Conservation (phyloP, 257 asterid species). For the Schizonepeta tenuifolia region DNA sequence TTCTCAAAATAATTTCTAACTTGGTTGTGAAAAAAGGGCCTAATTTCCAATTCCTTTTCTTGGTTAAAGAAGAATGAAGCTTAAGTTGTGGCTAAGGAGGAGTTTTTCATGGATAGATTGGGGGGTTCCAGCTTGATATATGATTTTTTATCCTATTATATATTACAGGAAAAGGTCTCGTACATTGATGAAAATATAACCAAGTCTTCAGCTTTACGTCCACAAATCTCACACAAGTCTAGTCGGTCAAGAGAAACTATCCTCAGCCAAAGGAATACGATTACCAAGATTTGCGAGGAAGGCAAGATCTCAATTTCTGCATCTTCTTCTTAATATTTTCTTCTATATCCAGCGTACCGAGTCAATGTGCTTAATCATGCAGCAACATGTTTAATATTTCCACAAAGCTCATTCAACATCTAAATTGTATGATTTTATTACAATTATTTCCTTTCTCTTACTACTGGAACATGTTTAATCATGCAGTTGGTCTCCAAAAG, state of each 20-base stretch:
- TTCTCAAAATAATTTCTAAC: background rate
- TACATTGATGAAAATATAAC: slow-evolving; percentile 54
- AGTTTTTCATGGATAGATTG: background rate
- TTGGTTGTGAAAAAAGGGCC: background rate
- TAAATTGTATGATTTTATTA: background rate
- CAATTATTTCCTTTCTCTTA: background rate
- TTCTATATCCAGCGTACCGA: background rate
- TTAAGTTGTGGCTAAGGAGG: background rate
- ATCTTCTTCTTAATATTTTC: slow-evolving; percentile 13
- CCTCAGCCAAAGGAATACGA: slow-evolving; percentile 70
- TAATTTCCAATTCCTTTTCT: background rate
- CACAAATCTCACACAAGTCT: slow-evolving; percentile 44
- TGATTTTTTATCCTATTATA: background rate
- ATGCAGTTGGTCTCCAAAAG: slow-evolving; percentile 90
- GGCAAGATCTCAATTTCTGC: slow-evolving; percentile 52
- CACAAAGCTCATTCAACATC: background rate
- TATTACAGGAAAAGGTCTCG: slow-evolving; percentile 76
- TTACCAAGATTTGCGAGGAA: slow-evolving; percentile 91
- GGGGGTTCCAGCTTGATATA: background rate
- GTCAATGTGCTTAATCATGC: background rate
- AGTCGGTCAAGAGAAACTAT: slow-evolving; percentile 61
- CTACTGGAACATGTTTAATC: slow-evolving; percentile 31
- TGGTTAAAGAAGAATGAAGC: slow-evolving; percentile 18
- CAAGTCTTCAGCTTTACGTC: slow-evolving; percentile 48
- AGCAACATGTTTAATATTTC: too few relatives aligned